Evolutionary conservation across 768 basidiomycete genomes (phyloP).

Genomic region (Leccinellum luteum): DNA sequence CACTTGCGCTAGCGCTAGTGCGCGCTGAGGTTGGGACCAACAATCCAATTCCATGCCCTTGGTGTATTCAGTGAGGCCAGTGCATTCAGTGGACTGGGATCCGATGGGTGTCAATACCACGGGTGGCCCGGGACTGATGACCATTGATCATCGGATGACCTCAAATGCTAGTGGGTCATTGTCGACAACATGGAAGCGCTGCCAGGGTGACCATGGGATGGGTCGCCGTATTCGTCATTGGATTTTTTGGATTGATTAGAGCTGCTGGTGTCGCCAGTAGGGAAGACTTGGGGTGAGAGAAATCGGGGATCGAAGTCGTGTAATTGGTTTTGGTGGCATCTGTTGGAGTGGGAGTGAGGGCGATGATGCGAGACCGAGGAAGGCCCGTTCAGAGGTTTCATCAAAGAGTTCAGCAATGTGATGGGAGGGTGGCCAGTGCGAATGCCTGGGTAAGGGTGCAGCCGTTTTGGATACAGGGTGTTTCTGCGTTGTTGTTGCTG

Average conservation of each 20-base stretch:
- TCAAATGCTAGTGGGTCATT: not conserved
- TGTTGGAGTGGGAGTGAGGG: not conserved
- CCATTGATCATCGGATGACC: not conserved
- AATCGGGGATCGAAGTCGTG: no score
- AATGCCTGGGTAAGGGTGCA: not conserved
- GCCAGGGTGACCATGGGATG: not conserved
- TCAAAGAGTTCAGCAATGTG: slow-evolving; percentile 25
- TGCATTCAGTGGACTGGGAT: no score
- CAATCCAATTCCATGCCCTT: no score
- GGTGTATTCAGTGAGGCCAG: no score
- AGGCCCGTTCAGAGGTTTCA: slow-evolving; percentile 12
- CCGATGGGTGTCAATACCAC: no score
- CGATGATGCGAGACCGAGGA: not conserved
- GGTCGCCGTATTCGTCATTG: not conserved
- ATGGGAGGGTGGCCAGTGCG: slow-evolving; percentile 23
- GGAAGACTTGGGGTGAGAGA: not conserved
- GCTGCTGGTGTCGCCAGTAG: not conserved
- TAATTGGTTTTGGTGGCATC: not conserved
- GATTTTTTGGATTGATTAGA: not conserved
- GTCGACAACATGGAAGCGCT: not conserved
- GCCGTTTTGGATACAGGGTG: not conserved
- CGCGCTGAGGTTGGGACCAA: no score
- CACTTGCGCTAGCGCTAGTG: no score
- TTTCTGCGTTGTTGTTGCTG: not conserved
- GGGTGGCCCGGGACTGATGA: not conserved